A percentile compares a stretch with the other conserved stretches of the same genome.
These are phyloP conservation scores for Xylaria telfairii DNA, from an alignment of 495 filamentous ascomycete species.

Conservation along the genomic window DNA sequence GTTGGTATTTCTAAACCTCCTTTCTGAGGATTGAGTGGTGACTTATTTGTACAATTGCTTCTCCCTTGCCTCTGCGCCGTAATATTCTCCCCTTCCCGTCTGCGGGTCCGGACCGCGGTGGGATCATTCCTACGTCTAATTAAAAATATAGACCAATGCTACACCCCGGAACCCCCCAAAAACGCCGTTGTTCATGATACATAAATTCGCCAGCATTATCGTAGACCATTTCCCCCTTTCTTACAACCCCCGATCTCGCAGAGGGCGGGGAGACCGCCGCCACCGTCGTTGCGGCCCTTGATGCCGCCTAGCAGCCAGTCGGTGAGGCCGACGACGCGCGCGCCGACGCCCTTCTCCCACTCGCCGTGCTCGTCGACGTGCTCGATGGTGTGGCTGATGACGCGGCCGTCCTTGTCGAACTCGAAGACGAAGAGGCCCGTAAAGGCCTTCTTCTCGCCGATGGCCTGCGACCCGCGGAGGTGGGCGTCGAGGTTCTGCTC, in stretches of 20 bases:
- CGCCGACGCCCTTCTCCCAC: constrained; percentile 62
- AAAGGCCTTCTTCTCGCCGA: constrained; percentile 63
- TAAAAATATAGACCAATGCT: constrained; percentile 11
- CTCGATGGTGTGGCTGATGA: constrained; percentile 89
- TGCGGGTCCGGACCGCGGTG: no score
- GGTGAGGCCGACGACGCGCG: constrained; percentile 81
- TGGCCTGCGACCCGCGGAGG: constrained; percentile 34
- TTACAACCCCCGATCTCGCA: background rate
- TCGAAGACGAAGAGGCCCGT: constrained; percentile 91
- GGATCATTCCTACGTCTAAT: background rate
- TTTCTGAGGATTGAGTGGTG: constrained; percentile 29
- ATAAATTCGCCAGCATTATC: constrained; percentile 15
- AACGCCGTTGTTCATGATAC: constrained; percentile 14
- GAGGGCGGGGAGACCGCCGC: constrained; percentile 31
- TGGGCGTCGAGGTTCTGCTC: constrained; percentile 34
- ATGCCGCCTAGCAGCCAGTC: constrained; percentile 83
- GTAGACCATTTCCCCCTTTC: background rate
- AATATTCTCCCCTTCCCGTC: constrained; percentile 8
- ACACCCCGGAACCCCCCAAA: background rate
- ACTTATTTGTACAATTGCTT: constrained; percentile 29
- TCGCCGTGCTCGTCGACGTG: constrained; percentile 81
- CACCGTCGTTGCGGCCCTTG: constrained; percentile 46
- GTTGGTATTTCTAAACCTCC: constrained; percentile 23
- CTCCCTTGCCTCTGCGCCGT: background rate
- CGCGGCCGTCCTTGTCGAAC: constrained; percentile 87